Percentiles rank a stretch among this genome's conserved stretches.
Conservation (phyloP, 1,139 yeast genomes). For the Suhomyces terraborum region DNA sequence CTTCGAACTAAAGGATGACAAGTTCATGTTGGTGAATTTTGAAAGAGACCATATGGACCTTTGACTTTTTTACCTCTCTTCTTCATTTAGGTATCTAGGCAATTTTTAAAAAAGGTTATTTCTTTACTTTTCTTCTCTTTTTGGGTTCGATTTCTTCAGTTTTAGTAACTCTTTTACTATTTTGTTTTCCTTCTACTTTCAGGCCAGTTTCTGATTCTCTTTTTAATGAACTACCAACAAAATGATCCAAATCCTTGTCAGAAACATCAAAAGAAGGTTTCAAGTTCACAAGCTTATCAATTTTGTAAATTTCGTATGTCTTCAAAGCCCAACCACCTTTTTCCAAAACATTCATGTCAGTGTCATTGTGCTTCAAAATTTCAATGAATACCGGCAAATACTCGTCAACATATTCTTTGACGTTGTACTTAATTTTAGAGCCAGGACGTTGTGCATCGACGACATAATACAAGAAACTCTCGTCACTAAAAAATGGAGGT, state of each 20-base stretch:
- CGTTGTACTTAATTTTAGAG: conserved; percentile 41
- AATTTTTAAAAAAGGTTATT: neutral
- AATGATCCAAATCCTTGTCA: conserved; percentile 9
- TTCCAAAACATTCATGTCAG: conserved; percentile 29
- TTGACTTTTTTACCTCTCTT: too few species aligned
- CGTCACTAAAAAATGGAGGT: conserved; percentile 55
- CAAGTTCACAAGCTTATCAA: conserved; percentile 30
- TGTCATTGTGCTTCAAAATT: conserved; percentile 16
- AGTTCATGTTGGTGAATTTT: conserved; percentile 42
- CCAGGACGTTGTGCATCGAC: conserved; percentile 32
- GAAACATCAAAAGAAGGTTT: conserved; percentile 24
- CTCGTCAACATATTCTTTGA: conserved; percentile 45
- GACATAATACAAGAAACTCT: conserved; percentile 41
- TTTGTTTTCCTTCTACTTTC: neutral
- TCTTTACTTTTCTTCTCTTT: conserved; percentile 8
- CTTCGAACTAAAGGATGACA: conserved; percentile 34
- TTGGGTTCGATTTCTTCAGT: neutral
- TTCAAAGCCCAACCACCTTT: conserved; percentile 45
- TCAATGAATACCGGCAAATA: conserved; percentile 29
- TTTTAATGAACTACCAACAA: neutral
- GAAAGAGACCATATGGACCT: conserved; percentile 41
- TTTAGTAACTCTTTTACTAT: neutral
- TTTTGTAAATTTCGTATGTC: conserved; percentile 27
- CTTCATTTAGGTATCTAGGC: neutral
- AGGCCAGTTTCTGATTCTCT: conserved; percentile 2